Evolutionary conservation across 371 early-diverging fungal species (phyloP).

Genomic region (Apophysomyces elegans): DNA sequence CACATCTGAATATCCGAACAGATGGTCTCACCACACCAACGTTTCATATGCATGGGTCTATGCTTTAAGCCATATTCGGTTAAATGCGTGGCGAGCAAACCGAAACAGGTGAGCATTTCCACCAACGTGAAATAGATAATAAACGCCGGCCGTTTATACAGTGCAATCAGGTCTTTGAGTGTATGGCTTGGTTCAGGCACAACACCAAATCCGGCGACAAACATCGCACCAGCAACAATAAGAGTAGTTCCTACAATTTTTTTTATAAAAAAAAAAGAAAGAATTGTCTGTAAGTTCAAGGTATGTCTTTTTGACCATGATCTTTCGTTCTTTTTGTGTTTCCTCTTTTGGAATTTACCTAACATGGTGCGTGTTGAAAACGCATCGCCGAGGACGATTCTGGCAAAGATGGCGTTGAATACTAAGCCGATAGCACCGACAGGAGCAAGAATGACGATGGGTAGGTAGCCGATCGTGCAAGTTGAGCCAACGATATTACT

Average conservation of each 20-base stretch:
- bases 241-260: slow-evolving; percentile 63
- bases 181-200: slow-evolving; percentile 79
- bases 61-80: slow-evolving; percentile 45
- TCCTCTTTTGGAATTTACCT: slow-evolving; percentile 34
- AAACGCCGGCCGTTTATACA: slow-evolving; percentile 79
- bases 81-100: slow-evolving; percentile 57
- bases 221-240: slow-evolving; percentile 71
- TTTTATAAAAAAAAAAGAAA: neutral
- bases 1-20: slow-evolving; percentile 40
- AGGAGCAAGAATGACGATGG: slow-evolving; percentile 82
- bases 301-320: neutral
- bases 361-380: slow-evolving; percentile 64
- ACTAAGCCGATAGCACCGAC: slow-evolving; percentile 81
- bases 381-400: slow-evolving; percentile 65
- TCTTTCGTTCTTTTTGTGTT: slow-evolving; percentile 12
- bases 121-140: slow-evolving; percentile 71
- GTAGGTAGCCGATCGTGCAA: slow-evolving; percentile 79
- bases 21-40: slow-evolving; percentile 7
- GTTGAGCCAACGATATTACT: slow-evolving; percentile 74
- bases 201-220: slow-evolving; percentile 79
- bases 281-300: neutral
- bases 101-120: slow-evolving; percentile 53
- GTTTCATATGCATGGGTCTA: slow-evolving; percentile 9
- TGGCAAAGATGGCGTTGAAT: slow-evolving; percentile 82
- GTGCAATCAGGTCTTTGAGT: slow-evolving; percentile 68